phyloP scores from a whole-genome alignment of 2,329 filamentous ascomycete species.

The Akanthomyces dipterigenus region DNA sequence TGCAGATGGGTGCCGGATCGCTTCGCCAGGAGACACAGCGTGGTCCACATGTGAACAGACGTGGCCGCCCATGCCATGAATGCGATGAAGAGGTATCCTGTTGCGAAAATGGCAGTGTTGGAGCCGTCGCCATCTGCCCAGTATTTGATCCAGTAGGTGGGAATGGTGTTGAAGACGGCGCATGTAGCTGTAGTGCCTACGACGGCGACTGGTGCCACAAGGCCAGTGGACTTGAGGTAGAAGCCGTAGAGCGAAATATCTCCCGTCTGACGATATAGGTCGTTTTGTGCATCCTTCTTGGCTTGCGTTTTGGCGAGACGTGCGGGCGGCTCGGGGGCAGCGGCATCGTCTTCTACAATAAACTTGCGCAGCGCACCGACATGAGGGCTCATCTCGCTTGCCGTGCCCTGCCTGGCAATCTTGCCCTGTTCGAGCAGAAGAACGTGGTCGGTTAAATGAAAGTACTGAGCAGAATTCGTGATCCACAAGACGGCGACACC shows the following conservation, averaged over 20 bases:
- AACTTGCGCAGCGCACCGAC: conserved; percentile 6
- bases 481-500: conserved; percentile 27
- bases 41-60: conserved; percentile 21
- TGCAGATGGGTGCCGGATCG: conserved; percentile 27
- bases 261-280: conserved; percentile 19
- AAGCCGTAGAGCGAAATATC: conserved; percentile 31
- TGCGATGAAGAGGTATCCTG: conserved; percentile 30
- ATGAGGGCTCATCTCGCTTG: background rate
- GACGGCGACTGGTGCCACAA: conserved; percentile 22
- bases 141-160: conserved; percentile 32
- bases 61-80: conserved; percentile 27
- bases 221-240: conserved; percentile 24
- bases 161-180: conserved; percentile 29
- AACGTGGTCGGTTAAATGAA: conserved; percentile 35
- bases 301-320: background rate
- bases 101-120: conserved; percentile 25
- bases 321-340: background rate
- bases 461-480: conserved; percentile 28
- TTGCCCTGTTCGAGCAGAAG: conserved; percentile 30
- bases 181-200: conserved; percentile 19
- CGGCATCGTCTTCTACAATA: background rate
- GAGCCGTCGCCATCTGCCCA: conserved; percentile 28
- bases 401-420: conserved; percentile 33
- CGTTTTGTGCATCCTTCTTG: conserved; percentile 1
- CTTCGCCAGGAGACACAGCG: conserved; percentile 27